Evolutionary conservation across 331 rosid genomes (phyloP).

Genomic region (Quercus phellos): DNA sequence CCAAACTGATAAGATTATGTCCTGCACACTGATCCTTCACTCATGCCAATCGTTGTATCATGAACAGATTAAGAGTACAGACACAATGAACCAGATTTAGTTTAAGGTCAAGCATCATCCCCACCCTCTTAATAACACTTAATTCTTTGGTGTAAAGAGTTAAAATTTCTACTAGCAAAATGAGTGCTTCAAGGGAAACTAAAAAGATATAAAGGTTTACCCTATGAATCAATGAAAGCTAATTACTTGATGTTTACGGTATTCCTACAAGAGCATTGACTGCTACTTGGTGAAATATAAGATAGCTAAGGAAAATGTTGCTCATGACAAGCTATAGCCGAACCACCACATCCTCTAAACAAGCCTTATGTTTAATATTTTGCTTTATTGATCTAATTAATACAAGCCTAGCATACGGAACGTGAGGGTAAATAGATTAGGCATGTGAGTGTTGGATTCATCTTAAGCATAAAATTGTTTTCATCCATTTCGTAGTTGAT

Average conservation of each 20-base stretch:
- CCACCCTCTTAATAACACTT: background rate
- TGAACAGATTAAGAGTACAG: background rate
- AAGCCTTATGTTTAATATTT: background rate
- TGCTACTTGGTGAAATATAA: background rate
- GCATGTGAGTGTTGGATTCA: conserved; percentile 19
- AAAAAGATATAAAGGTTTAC: background rate
- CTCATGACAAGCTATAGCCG: background rate
- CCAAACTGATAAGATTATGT: conserved; percentile 15
- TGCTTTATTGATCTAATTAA: background rate
- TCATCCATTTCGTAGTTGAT: too few relatives aligned
- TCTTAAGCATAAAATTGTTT: background rate
- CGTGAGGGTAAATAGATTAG: conserved; percentile 14
- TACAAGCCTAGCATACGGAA: conserved; percentile 24
- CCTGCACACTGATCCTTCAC: background rate
- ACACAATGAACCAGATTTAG: background rate
- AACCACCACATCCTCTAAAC: background rate
- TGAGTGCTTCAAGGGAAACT: too few relatives aligned
- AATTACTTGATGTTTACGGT: background rate
- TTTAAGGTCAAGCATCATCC: background rate
- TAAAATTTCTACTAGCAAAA: background rate
- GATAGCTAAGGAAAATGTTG: background rate
- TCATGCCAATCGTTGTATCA: conserved; percentile 9
- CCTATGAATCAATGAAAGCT: background rate
- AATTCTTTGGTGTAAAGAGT: background rate
- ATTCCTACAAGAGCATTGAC: background rate